phyloP scores from a whole-genome alignment of 441 rosid species.

The Monsonia emarginata region DNA sequence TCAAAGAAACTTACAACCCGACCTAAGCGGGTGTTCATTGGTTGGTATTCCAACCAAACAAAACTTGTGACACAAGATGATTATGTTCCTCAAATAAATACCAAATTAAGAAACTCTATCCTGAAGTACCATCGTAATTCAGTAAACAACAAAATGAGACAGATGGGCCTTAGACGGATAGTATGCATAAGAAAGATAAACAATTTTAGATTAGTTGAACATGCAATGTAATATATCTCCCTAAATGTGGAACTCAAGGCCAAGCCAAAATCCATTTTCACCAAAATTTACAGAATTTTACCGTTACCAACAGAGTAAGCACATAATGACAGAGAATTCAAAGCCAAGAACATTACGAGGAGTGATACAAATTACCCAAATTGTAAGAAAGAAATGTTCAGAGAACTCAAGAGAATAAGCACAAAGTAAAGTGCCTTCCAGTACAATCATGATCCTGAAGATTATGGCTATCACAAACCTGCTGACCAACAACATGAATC shows the following conservation, averaged over 20 bases:
- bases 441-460: neutral
- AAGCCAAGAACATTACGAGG: neutral
- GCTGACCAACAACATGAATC: constrained; percentile 86
- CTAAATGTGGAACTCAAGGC: neutral
- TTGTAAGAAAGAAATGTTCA: neutral
- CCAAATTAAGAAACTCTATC: neutral
- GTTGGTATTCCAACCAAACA: neutral
- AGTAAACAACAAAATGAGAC: neutral
- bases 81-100: neutral
- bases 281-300: neutral
- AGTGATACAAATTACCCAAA: neutral
- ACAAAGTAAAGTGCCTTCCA: neutral
- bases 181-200: neutral
- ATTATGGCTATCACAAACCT: constrained; percentile 46
- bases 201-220: neutral
- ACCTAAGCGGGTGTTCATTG: neutral
- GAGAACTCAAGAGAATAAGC: neutral
- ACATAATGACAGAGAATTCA: neutral
- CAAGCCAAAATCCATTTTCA: neutral
- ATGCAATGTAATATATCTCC: neutral
- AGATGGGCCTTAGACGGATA: neutral
- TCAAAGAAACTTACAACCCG: neutral
- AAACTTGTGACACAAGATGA: neutral
- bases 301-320: neutral
- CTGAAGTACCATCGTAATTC: neutral